Evolutionary conservation across 257 asterid genomes (phyloP).

Genomic region (Voacanga thouarsii): DNA sequence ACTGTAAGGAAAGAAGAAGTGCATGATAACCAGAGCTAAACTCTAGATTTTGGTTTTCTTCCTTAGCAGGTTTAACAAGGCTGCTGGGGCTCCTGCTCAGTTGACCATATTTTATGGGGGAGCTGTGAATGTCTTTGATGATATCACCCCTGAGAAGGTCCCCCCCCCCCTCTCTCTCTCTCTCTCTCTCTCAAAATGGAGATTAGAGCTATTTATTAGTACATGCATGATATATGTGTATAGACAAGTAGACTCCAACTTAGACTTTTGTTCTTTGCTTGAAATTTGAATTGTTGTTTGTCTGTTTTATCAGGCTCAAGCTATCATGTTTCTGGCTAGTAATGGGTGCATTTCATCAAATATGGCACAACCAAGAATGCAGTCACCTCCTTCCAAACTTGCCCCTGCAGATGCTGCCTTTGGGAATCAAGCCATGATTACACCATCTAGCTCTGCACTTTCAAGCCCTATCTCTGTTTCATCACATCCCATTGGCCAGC

Average conservation of each 20-base stretch:
- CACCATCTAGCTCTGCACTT: constrained; percentile 39
- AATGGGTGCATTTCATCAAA: constrained; percentile 29
- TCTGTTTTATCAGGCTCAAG: constrained; percentile 60
- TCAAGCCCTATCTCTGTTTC: constrained; percentile 65
- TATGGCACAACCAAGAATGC: constrained; percentile 40
- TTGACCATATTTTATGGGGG: constrained; percentile 81
- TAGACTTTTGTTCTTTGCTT: not conserved
- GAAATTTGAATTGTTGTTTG: not conserved
- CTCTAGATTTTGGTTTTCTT: constrained; percentile 3
- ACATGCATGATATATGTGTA: not conserved
- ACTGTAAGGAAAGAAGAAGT: not conserved
- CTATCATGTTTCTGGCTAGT: constrained; percentile 75
- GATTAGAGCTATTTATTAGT: not conserved
- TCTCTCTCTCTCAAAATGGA: not conserved
- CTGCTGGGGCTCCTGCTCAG: constrained; percentile 43
- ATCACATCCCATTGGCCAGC: constrained; percentile 51
- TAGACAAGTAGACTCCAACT: not conserved
- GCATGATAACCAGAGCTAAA: not conserved
- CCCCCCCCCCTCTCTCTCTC: too few species aligned
- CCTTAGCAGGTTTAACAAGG: constrained; percentile 40
- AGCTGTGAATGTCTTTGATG: constrained; percentile 59
- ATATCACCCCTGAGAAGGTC: constrained; percentile 80
- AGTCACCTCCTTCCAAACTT: constrained; percentile 40
- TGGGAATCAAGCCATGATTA: constrained; percentile 34
- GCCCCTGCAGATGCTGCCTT: constrained; percentile 38